Evolutionary conservation across 495 filamentous ascomycete species (phyloP).

Genomic region (Penicillium canescens): DNA sequence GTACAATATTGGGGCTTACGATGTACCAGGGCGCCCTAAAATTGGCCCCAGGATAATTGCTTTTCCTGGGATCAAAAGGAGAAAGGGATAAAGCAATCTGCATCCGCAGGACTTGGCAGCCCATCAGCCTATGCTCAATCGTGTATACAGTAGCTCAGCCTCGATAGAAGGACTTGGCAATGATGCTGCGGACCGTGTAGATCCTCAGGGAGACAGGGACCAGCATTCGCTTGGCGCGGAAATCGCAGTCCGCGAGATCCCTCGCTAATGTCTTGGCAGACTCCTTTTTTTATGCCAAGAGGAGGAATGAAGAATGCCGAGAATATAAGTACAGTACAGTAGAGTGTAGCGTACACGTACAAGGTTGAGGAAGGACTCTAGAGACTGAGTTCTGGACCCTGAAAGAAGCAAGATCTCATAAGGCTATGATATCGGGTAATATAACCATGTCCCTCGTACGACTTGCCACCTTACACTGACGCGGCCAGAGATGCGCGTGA

Average conservation of each 20-base stretch:
- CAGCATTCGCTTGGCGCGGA: conserved; percentile 10
- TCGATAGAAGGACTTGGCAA: conserved; percentile 5
- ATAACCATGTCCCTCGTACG: conserved; percentile 1
- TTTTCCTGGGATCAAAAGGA: background rate
- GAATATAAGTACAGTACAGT: background rate
- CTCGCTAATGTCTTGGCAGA: conserved; percentile 17
- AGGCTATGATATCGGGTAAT: background rate
- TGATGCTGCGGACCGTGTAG: conserved; percentile 5
- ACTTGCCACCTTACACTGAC: conserved; percentile 3
- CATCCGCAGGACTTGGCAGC: conserved; percentile 1
- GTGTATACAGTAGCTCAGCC: conserved; percentile 6
- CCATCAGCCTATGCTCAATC: background rate
- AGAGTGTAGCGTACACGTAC: background rate
- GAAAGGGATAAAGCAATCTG: background rate
- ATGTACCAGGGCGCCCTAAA: no score
- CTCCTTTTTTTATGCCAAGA: background rate
- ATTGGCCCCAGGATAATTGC: background rate
- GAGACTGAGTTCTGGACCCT: no score
- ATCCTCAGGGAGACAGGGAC: conserved; percentile 3
- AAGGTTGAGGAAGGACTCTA: no score
- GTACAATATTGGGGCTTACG: no score
- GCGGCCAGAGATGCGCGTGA: conserved; percentile 31
- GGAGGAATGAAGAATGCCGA: background rate
- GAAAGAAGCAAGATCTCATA: no score
- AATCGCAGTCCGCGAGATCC: conserved; percentile 3